A percentile compares a stretch with the other conserved stretches of the same genome.
These are phyloP conservation scores for Diddensiella caesifluorescens DNA, from an alignment of 805 yeast genomes.

Conservation along the genomic window DNA sequence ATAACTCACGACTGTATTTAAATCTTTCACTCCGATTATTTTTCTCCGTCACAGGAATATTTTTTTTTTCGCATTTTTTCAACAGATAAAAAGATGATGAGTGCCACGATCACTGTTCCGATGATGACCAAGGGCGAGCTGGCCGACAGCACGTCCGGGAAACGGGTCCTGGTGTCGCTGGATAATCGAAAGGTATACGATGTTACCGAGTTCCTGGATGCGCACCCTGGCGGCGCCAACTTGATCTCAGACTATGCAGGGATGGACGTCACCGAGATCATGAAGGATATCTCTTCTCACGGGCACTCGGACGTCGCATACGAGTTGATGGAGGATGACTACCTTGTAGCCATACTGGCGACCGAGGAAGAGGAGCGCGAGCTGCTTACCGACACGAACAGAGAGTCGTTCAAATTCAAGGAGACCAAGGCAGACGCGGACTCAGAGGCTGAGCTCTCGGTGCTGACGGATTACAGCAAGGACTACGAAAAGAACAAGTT, in stretches of 20 bases:
- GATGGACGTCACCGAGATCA: conserved; percentile 53
- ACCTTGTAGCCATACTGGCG: conserved; percentile 78
- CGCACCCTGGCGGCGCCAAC: conserved; percentile 67
- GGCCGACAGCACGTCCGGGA: conserved; percentile 43
- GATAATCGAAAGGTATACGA: conserved; percentile 78
- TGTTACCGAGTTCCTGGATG: conserved; percentile 66
- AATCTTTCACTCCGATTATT: neutral
- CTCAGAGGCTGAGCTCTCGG: conserved; percentile 61
- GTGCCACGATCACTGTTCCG: conserved; percentile 36
- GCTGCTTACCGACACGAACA: conserved; percentile 52
- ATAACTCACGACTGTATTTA: neutral
- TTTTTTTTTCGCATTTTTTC: neutral
- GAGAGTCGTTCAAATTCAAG: conserved; percentile 32
- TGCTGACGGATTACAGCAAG: conserved; percentile 68
- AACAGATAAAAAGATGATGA: neutral
- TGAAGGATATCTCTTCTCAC: conserved; percentile 69
- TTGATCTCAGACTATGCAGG: conserved; percentile 41
- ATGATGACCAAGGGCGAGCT: conserved; percentile 53
- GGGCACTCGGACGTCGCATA: conserved; percentile 81
- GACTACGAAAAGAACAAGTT: conserved; percentile 79
- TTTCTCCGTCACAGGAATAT: neutral
- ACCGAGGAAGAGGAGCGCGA: conserved; percentile 71
- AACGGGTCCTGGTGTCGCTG: conserved; percentile 63
- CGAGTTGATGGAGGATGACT: conserved; percentile 77
- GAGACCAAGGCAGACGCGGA: conserved; percentile 44